Percentiles rank a stretch among this genome's conserved stretches.
phyloP scores from a whole-genome alignment of 768 basidiomycete genomes.

The Tylopilus cervinicoccineus region DNA sequence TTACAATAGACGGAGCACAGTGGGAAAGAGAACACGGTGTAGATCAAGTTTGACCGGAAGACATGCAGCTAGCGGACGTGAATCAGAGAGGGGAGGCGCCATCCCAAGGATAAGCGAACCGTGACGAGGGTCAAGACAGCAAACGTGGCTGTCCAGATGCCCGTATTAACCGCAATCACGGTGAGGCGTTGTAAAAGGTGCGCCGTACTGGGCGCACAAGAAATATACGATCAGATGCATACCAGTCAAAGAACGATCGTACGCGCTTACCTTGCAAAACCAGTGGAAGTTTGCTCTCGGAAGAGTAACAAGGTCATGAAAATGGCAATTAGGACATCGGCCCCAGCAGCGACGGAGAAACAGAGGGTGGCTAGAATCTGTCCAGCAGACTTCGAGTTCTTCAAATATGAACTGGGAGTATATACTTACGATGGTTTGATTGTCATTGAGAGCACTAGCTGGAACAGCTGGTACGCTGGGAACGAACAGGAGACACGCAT shows the following conservation, averaged over 20 bases:
- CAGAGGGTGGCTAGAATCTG: neutral
- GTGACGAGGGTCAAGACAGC: neutral
- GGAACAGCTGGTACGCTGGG: neutral
- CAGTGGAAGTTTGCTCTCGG: neutral
- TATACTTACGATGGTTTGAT: neutral
- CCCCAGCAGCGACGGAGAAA: neutral
- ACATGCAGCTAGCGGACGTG: neutral
- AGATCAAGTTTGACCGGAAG: neutral
- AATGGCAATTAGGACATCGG: conserved; percentile 6
- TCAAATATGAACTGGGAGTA: neutral
- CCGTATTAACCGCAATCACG: neutral
- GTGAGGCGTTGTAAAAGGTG: neutral
- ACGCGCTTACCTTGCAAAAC: neutral
- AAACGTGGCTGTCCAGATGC: neutral
- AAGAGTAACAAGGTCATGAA: conserved; percentile 7
- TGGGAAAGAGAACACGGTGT: neutral
- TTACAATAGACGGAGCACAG: neutral
- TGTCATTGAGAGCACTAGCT: neutral
- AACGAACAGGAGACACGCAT: neutral
- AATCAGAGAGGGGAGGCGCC: neutral
- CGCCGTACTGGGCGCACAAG: conserved; percentile 4
- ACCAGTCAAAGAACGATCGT: no score
- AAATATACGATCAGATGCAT: neutral
- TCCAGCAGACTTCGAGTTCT: neutral
- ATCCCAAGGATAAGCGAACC: neutral